Base-by-base conservation (phyloP, 306 rosid genomes). In the Sechiopsis laciniata region DNA sequence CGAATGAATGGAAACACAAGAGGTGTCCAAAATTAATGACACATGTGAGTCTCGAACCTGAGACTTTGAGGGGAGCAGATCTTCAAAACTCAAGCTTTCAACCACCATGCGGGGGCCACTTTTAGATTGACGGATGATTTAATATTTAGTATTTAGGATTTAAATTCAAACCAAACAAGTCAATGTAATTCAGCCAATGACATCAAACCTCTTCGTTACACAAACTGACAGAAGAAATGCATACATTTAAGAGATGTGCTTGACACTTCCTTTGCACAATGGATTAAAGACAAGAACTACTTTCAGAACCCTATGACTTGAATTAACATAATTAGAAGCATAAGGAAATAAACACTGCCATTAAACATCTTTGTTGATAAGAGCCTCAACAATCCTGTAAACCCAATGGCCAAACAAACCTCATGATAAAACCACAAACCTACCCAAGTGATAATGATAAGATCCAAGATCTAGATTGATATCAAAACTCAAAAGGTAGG, bases 131-230 rank as follows among this genome's bases (percentile, higher is more conserved):
- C 9, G 3, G 12, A 9, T 37, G 45, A 37, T 37, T 37, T 6
- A 37, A 37, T 37, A 37, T 42, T 42, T 42, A 40, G 61, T 7
- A 19, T 56, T 58, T 22, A 59, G 58, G 58, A 55, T 55, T 55
- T 55, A 29, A 7, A 46, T 19, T 12, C 37, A 21, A 67, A 46
- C 10, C 35, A 46, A 67, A 67, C 2, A 11, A 45, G 56, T 5
- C 10, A 2, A 67, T 46, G 72, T 67, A 67, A 67, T 20, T 67
- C 56, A 50, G 4, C 73, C 57, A 69, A 69, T 69, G 73, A 22
- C 42, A 50, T 48, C 12, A 10, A 45, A 35, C 50, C 20, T 64
- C 53, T 64, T 42, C 72, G 2, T 42, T 19, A 8, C 58, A 22
- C 73, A 69, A 50, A 46, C 57, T 45, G 8, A 20, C 19, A 45